A percentile compares a stretch with the other conserved stretches of the same genome.
phyloP scores from a whole-genome alignment of 2,329 filamentous ascomycete genomes.

The Sclerotinia borealis region DNA sequence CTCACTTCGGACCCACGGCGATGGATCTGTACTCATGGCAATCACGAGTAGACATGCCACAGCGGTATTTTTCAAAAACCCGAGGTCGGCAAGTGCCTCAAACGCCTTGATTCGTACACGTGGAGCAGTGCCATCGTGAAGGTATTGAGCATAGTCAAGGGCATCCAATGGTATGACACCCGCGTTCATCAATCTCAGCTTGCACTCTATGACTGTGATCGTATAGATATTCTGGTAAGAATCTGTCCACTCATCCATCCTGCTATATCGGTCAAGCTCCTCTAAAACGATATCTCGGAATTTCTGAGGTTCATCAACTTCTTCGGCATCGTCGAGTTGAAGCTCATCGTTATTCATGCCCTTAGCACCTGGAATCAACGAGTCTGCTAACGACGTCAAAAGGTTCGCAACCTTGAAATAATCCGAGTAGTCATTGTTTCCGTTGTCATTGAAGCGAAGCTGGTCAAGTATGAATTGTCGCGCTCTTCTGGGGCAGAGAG shows the following conservation, averaged over 20 bases:
- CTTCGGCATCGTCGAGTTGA: constrained; percentile 37
- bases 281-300: constrained; percentile 44
- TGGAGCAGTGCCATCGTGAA: constrained; percentile 58
- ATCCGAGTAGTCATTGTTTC: constrained; percentile 82
- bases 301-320: constrained; percentile 38
- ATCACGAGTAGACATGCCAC: constrained; percentile 53
- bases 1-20: constrained; percentile 55
- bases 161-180: constrained; percentile 50
- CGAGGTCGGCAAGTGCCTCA: constrained; percentile 58
- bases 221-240: constrained; percentile 65
- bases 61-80: constrained; percentile 48
- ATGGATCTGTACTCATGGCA: constrained; percentile 54
- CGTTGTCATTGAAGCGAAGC: constrained; percentile 90
- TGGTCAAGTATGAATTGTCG: constrained; percentile 84
- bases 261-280: constrained; percentile 60
- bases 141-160: constrained; percentile 55
- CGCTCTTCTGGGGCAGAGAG: constrained; percentile 71
- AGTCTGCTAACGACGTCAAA: constrained; percentile 57
- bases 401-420: constrained; percentile 81
- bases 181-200: constrained; percentile 57
- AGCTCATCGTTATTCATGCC: constrained; percentile 28
- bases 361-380: constrained; percentile 45
- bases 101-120: constrained; percentile 61
- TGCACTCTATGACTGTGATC: constrained; percentile 54
- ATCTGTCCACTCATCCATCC: constrained; percentile 62